Base-by-base conservation (phyloP, 2,329 filamentous ascomycete species). In the Fusarium nodosum region DNA sequence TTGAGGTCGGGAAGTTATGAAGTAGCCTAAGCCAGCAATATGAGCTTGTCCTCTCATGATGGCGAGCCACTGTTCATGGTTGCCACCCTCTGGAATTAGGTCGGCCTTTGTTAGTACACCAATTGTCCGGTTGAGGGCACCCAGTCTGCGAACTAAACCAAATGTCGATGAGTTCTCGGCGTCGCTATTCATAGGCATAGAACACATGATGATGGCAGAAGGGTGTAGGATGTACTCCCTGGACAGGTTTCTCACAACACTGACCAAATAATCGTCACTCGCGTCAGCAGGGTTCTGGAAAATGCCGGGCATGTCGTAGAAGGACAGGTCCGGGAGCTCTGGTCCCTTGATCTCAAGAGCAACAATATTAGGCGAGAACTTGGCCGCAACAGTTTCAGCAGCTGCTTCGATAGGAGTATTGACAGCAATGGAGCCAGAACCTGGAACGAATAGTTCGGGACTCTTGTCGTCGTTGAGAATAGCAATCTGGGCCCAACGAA, bases 71-170 rank as follows among this genome's bases (percentile, higher is more conserved):
- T 90, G 88, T 0, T 78, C 70, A 30, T 80, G 74, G 0, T 82
- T 80, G 1, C 87, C 81, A 0, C 84, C 84, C 0, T 79, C 76
- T 0, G 88, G 85, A 0, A 94, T 79, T 0, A 91, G 85, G 66
- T 97, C 94, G 0, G 94, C 93, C 74, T 97, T 97, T 0, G 94
- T 97, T 18, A 97, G 84, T 0, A 97, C 91, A 0, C 93, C 93
- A 55, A 92, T 84, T 1, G 90, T 92, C 2, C 90, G 84, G 5
- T 82, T 66, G 3, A 86, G 82, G 0, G 90, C 91, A 2, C 82
- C 82, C 2, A 87, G 80, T 42, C 84, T 77, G 31, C 87, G 79
- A 69, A 94, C 88, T 4, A 93, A 83, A 0, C 86, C 84, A 13
- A 91, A 88, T 0, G 92, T 91, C 1, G 86, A 90, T 0, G 91